Percentiles rank a stretch among this genome's conserved stretches.
These are phyloP conservation scores for Leptomonas seymouri DNA, from an alignment of 208 protist species.

Conservation along the genomic window DNA sequence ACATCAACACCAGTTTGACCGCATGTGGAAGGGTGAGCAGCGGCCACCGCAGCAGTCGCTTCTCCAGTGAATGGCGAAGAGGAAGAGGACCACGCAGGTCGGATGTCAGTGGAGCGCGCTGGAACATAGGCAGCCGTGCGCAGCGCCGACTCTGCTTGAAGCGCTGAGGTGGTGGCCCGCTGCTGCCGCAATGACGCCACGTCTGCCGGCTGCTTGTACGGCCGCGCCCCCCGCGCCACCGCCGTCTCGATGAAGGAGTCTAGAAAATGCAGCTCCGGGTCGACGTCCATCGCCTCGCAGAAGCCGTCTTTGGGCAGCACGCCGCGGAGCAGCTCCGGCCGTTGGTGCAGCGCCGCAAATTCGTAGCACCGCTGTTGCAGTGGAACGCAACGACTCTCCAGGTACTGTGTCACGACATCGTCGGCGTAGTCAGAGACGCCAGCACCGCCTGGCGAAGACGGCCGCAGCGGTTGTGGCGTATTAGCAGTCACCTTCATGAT, in stretches of 20 bases:
- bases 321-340: conserved; percentile 48
- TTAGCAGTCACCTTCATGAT: conserved; percentile 80
- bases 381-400: conserved; percentile 54
- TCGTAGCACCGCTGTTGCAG: conserved; percentile 89
- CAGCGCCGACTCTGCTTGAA: conserved; percentile 21
- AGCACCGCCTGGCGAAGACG: background rate
- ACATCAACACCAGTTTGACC: background rate
- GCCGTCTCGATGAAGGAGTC: conserved; percentile 53
- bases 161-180: conserved; percentile 6
- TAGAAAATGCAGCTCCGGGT: conserved; percentile 54
- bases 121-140: conserved; percentile 45
- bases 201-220: conserved; percentile 37
- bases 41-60: background rate
- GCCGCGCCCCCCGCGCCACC: conserved; percentile 41
- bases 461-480: background rate
- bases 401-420: conserved; percentile 51
- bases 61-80: conserved; percentile 8
- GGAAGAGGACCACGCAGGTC: conserved; percentile 15
- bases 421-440: conserved; percentile 44
- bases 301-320: conserved; percentile 77
- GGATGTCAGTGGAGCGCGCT: conserved; percentile 22
- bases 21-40: background rate
- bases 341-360: conserved; percentile 46
- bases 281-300: conserved; percentile 70
- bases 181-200: conserved; percentile 2